Base-by-base conservation (phyloP, 768 basidiomycete species). In the Mycena albidolilacea region DNA sequence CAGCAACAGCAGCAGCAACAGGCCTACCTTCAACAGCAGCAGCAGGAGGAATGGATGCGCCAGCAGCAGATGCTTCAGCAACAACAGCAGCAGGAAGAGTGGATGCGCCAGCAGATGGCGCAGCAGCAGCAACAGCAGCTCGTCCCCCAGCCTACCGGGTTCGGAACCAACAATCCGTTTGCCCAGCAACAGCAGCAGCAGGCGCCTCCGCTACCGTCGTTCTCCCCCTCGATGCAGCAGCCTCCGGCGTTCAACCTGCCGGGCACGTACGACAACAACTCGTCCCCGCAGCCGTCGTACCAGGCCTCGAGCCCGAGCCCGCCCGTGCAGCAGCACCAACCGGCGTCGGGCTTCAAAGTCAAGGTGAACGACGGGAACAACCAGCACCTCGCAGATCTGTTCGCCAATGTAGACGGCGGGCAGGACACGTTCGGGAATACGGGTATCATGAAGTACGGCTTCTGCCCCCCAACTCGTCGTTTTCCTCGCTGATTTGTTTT, bases 91-190 rank as follows among this genome's bases (percentile, higher is more conserved):
- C 87, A 88, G 73, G 78, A 80, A 3, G 72, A 73, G 60, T 73
- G 72, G 72, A 73, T 73, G 72, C 72, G 72, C 44, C 72, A 73
- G 44, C 72, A 73, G 67, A 58, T 55, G 60, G 19, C 23, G 23
- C 7, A n/a, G 14, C 78, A 82, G 68, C 83, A 77, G 60, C 75
- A 77, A 43, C 86, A 86, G 43, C 87, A 88, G 70, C 77, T 90
- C 43, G 75, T 85, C 38, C 78, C 87, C 0, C 92, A 95, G 73
- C 90, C 92, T 6, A 95, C 94, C 9, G 92, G 93, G 21, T 95
- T 94, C 68, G 93, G 93, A 90, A 92, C 95, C 44, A 99, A 99
- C 87, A 99, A 99, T 80, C 98, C 98, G 0, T 99, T 99, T 78
- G 97, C 96, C 0, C 79, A 82, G 72, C 69, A 82, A 30, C 74